Base-by-base conservation (phyloP, 352 stramenopile genomes). In the Phytophthora parvispora region DNA sequence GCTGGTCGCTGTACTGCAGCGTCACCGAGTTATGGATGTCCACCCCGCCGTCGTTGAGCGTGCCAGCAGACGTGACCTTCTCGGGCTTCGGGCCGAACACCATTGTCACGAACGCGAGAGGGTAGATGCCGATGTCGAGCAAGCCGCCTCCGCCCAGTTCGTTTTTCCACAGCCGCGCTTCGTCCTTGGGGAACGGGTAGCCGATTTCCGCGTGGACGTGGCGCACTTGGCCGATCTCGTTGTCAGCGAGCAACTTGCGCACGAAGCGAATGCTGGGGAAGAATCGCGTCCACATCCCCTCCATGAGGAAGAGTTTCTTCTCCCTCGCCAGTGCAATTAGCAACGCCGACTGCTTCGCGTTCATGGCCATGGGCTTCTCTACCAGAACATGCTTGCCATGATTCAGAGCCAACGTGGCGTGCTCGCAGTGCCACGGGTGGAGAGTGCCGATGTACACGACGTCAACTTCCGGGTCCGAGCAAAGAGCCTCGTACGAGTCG, bases 391-490 rank as follows among this genome's bases (percentile, higher is more conserved):
- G 93, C 72, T 98, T 99, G 56, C 83, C 83, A 55, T 92, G 81
- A 18, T 79, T 67, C 1, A 99, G 67, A 22, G 90, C 95, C 57
- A 94, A 56, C 38, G 90, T 72, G 10, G 89, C 81, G 64, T 96
- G 86, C 28, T 86, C 75, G 55, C 86, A 89, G 67, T 98, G 93
- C 60, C 86, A 87, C 10, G 87, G 83, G 74, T 98, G 92, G 18
- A 98, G 63, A 48, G 94, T 98, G 34, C 91, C 94, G 47, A 99
- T 86, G 79, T 99, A 99, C n/a, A 98, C 84, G 53, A 98, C 89
- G 48, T 98, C 90, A 6, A 98, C 85, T 6, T 90, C 61, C 1
- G 82, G 25, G 73, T 99, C 93, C 4, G 72, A 36, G 25, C 84
- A 80, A 22, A 98, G 78, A 59, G 89, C 78, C 36, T 97, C 84